Percentiles rank a stretch among this genome's conserved stretches.
Conservation (phyloP, 441 rosid genomes). For the Daphne laureola region DNA sequence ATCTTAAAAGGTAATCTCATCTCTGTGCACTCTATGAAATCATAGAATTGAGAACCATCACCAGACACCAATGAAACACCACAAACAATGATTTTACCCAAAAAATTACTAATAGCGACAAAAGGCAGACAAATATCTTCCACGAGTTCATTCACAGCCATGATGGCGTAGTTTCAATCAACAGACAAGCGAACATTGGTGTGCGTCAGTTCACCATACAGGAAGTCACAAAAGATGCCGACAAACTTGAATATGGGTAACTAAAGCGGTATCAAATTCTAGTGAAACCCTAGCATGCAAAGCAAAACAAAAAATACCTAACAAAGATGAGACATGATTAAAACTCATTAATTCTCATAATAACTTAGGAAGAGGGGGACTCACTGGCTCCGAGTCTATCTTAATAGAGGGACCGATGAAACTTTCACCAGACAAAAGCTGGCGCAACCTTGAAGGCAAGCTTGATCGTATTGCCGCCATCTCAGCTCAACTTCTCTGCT, state of each 20-base stretch:
- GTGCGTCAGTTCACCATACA: not conserved
- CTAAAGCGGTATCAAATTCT: not conserved
- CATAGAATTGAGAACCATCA: too few relatives aligned
- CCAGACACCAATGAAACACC: too few relatives aligned
- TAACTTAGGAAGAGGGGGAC: constrained; percentile 15
- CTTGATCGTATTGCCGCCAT: constrained; percentile 85
- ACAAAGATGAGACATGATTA: not conserved
- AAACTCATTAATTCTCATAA: too few relatives aligned
- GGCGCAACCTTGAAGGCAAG: constrained; percentile 91
- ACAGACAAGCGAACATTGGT: not conserved
- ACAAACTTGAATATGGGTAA: too few relatives aligned
- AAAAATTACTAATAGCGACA: too few relatives aligned
- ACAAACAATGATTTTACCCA: too few relatives aligned
- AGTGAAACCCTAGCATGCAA: constrained; percentile 12
- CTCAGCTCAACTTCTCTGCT: constrained; percentile 36
- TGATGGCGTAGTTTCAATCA: not conserved
- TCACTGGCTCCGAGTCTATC: constrained; percentile 86
- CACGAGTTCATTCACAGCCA: too few relatives aligned
- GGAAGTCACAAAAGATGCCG: too few relatives aligned
- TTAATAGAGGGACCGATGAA: constrained; percentile 69
- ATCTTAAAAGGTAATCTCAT: too few relatives aligned
- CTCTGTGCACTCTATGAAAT: too few relatives aligned
- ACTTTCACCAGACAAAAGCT: constrained; percentile 84
- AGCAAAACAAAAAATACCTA: not conserved
- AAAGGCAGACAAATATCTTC: too few relatives aligned